Percentiles rank a stretch among this genome's conserved stretches.
Evolutionary conservation across 2,329 filamentous ascomycete genomes (phyloP).

Genomic region (Zarea fungicola): DNA sequence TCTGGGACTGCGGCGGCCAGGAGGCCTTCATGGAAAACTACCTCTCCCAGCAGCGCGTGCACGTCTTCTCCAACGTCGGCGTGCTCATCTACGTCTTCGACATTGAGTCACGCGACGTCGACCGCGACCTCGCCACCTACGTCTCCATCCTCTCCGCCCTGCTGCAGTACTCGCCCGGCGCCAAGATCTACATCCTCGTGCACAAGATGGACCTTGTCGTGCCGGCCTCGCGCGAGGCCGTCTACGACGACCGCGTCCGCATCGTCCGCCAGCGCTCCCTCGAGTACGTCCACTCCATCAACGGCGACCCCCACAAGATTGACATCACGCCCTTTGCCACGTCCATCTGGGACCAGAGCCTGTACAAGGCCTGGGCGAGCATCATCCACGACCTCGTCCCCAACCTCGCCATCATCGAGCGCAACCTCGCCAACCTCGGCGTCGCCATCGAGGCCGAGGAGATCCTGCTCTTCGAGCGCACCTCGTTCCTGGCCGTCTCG

Average conservation of each 20-base stretch:
- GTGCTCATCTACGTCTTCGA: slow-evolving; percentile 99
- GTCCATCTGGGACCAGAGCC: slow-evolving; percentile 96
- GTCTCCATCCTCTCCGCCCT: slow-evolving; percentile 84
- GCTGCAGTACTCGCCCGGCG: slow-evolving; percentile 72
- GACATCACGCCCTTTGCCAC: slow-evolving; percentile 86
- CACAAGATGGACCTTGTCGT: slow-evolving; percentile 99
- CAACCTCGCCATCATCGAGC: slow-evolving; percentile 82
- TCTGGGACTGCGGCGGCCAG: slow-evolving; percentile 98
- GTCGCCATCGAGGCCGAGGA: slow-evolving; percentile 88
- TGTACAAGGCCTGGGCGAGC: slow-evolving; percentile 97
- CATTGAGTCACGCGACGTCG: slow-evolving; percentile 91
- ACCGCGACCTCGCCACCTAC: slow-evolving; percentile 89
- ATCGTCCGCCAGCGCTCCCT: slow-evolving; percentile 70
- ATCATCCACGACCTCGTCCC: slow-evolving; percentile 98
- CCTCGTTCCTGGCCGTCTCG: slow-evolving; percentile 94
- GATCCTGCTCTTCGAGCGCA: slow-evolving; percentile 89
- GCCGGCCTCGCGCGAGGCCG: slow-evolving; percentile 66
- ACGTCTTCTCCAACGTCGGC: slow-evolving; percentile 94
- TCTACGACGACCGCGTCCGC: slow-evolving; percentile 79
- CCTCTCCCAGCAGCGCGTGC: slow-evolving; percentile 86
- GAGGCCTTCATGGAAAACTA: slow-evolving; percentile 99
- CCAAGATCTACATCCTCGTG: slow-evolving; percentile 89
- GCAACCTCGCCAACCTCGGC: slow-evolving; percentile 75
- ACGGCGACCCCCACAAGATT: slow-evolving; percentile 36
- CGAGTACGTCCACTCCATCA: slow-evolving; percentile 41